phyloP scores from a whole-genome alignment of 768 basidiomycete species.

The Clavaria fumosa region DNA sequence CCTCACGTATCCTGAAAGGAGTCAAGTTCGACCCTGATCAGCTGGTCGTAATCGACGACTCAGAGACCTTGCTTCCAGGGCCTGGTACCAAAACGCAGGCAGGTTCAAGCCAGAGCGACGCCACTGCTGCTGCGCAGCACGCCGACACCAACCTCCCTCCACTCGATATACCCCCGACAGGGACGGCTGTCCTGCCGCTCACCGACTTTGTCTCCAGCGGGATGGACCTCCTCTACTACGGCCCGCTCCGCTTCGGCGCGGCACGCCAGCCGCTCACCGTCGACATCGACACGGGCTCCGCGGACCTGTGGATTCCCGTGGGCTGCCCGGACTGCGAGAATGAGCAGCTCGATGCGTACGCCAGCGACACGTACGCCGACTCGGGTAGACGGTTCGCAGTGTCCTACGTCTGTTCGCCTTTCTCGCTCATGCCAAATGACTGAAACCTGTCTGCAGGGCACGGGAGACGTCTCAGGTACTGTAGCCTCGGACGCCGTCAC shows the following conservation, averaged over 20 bases:
- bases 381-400: constrained; percentile 22
- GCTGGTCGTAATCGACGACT: not conserved
- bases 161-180: constrained; percentile 9
- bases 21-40: constrained; percentile 3
- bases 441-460: constrained; percentile 24
- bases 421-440: not conserved
- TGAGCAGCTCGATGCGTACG: constrained; percentile 22
- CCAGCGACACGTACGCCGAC: constrained; percentile 28
- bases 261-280: constrained; percentile 35
- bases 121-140: too few relatives aligned
- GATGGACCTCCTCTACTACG: constrained; percentile 19
- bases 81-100: too few relatives aligned
- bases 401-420: constrained; percentile 26
- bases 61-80: too few relatives aligned
- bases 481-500: constrained; percentile 36
- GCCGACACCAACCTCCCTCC: constrained; percentile 2
- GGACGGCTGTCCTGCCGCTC: constrained; percentile 13
- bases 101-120: too few relatives aligned
- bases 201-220: constrained; percentile 13
- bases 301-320: constrained; percentile 44
- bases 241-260: constrained; percentile 34
- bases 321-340: constrained; percentile 25
- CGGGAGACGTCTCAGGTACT: constrained; percentile 34
- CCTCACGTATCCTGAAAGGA: constrained; percentile 1
- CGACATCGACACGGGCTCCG: constrained; percentile 54